Evolutionary conservation across 2,329 filamentous ascomycete genomes (phyloP).

Genomic region (Ceratocystis alfenasii): DNA sequence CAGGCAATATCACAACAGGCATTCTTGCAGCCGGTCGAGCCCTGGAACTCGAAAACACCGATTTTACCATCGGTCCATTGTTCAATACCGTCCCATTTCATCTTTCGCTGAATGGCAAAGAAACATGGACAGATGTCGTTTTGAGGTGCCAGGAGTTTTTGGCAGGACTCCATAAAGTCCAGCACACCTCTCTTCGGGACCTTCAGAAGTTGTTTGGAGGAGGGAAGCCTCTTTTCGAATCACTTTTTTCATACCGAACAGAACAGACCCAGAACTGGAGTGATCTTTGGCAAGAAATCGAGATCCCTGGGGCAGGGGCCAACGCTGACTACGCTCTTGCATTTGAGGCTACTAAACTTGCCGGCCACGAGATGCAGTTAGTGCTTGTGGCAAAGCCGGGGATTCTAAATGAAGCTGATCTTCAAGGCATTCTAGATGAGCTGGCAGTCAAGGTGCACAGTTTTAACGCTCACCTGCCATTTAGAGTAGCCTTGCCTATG

Average conservation of each 20-base stretch:
- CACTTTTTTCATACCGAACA: slow-evolving; percentile 69
- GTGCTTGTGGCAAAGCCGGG: slow-evolving; percentile 47
- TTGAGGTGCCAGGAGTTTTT: slow-evolving; percentile 59
- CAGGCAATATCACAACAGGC: slow-evolving; percentile 45
- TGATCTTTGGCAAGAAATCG: slow-evolving; percentile 41
- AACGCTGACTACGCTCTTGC: slow-evolving; percentile 60
- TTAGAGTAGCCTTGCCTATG: neutral
- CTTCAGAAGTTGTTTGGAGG: slow-evolving; percentile 66
- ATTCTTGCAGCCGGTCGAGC: slow-evolving; percentile 68
- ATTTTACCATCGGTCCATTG: slow-evolving; percentile 63
- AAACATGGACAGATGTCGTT: slow-evolving; percentile 49
- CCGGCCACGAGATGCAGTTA: slow-evolving; percentile 39
- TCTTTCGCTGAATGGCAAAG: slow-evolving; percentile 29
- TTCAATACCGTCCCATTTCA: slow-evolving; percentile 82
- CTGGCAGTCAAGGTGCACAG: neutral
- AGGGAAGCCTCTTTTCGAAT: slow-evolving; percentile 58
- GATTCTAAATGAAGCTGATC: slow-evolving; percentile 23
- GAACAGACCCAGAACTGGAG: slow-evolving; percentile 28
- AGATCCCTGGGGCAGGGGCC: slow-evolving; percentile 36
- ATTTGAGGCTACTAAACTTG: slow-evolving; percentile 53
- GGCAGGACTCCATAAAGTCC: slow-evolving; percentile 54
- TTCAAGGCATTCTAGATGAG: neutral
- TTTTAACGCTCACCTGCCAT: neutral
- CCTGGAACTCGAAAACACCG: slow-evolving; percentile 53
- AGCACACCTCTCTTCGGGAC: slow-evolving; percentile 65